phyloP scores from a whole-genome alignment of 169 alveolate species.

The Babesia bigemina region DNA sequence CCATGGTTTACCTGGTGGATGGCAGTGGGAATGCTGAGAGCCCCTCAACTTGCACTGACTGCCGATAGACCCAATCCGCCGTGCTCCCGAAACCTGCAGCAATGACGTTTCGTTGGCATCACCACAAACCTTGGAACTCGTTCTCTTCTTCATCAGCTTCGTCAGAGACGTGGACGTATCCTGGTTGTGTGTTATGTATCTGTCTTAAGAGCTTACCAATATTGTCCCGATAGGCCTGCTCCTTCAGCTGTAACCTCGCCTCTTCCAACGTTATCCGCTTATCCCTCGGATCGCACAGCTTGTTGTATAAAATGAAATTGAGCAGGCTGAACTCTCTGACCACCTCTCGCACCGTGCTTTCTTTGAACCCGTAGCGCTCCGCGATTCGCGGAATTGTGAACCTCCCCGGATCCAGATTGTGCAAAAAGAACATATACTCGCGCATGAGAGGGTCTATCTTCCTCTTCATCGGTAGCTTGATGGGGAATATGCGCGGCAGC shows the following conservation, averaged over 20 bases:
- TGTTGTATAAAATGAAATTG: conserved; percentile 43
- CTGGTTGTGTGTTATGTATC: conserved; percentile 28
- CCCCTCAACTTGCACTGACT: conserved; percentile 77
- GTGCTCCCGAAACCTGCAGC: conserved; percentile 68
- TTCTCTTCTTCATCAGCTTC: conserved; percentile 72
- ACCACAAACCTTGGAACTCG: conserved; percentile 66
- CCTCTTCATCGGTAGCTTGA: conserved; percentile 71
- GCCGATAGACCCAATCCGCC: conserved; percentile 76
- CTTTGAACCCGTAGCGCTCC: conserved; percentile 77
- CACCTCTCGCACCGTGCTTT: conserved; percentile 42
- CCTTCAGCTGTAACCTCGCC: conserved; percentile 51
- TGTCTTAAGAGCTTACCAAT: conserved; percentile 6
- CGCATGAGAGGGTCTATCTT: conserved; percentile 81
- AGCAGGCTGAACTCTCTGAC: conserved; percentile 58
- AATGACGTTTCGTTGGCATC: not conserved
- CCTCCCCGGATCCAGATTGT: conserved; percentile 82
- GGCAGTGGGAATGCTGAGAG: conserved; percentile 76
- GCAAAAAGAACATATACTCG: conserved; percentile 81
- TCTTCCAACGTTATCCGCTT: conserved; percentile 52
- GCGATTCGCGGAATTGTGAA: conserved; percentile 77
- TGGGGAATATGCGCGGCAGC: conserved; percentile 81
- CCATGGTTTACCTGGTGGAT: conserved; percentile 47
- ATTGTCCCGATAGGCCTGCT: conserved; percentile 50
- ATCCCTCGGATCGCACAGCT: conserved; percentile 61
- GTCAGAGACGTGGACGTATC: conserved; percentile 70